Conservation (phyloP, 2,329 filamentous ascomycete species). For the Metarhizium sp. region DNA sequence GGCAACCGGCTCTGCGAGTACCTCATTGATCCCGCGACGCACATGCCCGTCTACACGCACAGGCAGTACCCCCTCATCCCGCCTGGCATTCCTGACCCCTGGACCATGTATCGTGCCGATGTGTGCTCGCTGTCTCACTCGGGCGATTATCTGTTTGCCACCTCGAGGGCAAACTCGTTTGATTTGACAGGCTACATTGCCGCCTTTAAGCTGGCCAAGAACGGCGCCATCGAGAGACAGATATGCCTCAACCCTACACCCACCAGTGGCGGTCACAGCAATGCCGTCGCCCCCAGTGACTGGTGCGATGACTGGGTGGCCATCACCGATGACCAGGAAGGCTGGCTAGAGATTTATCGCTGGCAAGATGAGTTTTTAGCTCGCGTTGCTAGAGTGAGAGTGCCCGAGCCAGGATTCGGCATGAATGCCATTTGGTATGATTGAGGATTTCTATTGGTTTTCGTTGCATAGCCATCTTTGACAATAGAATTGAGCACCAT, state of each 20-base stretch:
- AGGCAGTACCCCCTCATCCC: slow-evolving; percentile 72
- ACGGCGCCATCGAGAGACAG: slow-evolving; percentile 66
- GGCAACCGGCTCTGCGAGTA: slow-evolving; percentile 79
- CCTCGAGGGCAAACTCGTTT: slow-evolving; percentile 68
- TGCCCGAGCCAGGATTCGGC: slow-evolving; percentile 81
- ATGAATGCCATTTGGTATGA: slow-evolving; percentile 84
- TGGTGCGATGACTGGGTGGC: slow-evolving; percentile 88
- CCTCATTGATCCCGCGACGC: slow-evolving; percentile 63
- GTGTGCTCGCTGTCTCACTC: slow-evolving; percentile 66
- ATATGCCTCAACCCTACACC: slow-evolving; percentile 76
- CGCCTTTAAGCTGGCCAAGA: slow-evolving; percentile 61
- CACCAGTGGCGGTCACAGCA: slow-evolving; percentile 80
- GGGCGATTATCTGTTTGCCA: slow-evolving; percentile 72
- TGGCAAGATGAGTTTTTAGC: slow-evolving; percentile 77
- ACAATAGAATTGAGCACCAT: too few relatives aligned
- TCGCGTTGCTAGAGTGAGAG: slow-evolving; percentile 65
- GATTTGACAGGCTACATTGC: slow-evolving; percentile 74
- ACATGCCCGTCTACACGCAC: slow-evolving; percentile 69
- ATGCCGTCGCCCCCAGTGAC: slow-evolving; percentile 75
- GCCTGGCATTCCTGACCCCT: slow-evolving; percentile 48
- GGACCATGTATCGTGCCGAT: slow-evolving; percentile 70
- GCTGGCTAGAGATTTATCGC: slow-evolving; percentile 79
- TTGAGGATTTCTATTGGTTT: not conserved
- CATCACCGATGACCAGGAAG: slow-evolving; percentile 79
- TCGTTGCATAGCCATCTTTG: too few relatives aligned